phyloP scores from a whole-genome alignment of 345 rosid species.

The Clarkia xantiana region DNA sequence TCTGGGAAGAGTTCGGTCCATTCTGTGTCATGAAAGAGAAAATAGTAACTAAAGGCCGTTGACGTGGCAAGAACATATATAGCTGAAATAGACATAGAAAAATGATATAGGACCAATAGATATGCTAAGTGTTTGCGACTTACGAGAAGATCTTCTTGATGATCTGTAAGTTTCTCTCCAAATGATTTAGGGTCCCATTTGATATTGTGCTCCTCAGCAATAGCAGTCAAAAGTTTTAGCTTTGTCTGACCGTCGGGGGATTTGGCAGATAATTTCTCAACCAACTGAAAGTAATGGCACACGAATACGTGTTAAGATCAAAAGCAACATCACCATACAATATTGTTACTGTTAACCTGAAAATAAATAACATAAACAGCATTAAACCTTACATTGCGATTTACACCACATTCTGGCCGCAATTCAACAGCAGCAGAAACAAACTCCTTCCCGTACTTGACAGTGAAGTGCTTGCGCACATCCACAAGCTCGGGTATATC shows the following conservation, averaged over 20 bases:
- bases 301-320: neutral
- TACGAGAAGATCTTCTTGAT: constrained; percentile 47
- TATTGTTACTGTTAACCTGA: neutral
- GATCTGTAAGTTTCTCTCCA: constrained; percentile 37
- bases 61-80: constrained; percentile 6
- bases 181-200: constrained; percentile 60
- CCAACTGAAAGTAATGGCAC: constrained; percentile 28
- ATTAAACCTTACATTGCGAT: constrained; percentile 52
- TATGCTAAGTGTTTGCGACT: constrained; percentile 5
- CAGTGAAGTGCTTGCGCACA: constrained; percentile 47
- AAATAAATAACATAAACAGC: neutral
- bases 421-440: constrained; percentile 55
- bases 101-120: neutral
- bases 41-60: neutral
- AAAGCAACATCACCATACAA: too few relatives aligned
- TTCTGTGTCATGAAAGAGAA: constrained; percentile 27
- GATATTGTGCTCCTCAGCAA: constrained; percentile 67
- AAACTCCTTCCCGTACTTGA: constrained; percentile 89
- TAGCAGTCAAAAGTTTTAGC: constrained; percentile 51
- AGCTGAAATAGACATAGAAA: neutral
- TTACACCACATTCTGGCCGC: constrained; percentile 75
- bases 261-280: constrained; percentile 64
- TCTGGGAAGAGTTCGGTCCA: constrained; percentile 37
- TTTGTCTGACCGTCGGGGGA: constrained; percentile 82
- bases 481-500: constrained; percentile 69